A percentile compares a stretch with the other conserved stretches of the same genome.
Conservation (phyloP, 1,284 basidiomycete genomes). For the Inonotus obliquus region DNA sequence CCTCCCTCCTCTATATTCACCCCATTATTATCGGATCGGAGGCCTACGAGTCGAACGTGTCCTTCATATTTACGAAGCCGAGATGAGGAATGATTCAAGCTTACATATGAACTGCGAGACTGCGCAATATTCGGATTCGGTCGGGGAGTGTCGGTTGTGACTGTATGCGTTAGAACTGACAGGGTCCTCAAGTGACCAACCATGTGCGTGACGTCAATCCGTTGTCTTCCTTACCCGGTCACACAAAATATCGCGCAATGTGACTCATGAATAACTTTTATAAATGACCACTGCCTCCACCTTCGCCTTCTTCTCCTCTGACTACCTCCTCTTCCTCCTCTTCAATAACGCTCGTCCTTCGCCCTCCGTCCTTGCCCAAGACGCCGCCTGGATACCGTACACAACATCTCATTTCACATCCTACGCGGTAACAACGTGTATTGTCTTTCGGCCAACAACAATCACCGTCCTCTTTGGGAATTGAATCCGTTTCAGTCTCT, state of each 20-base stretch:
- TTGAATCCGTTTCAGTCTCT: constrained; percentile 9
- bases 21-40: too few species aligned
- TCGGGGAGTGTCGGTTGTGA: background rate
- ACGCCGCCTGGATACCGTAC: background rate
- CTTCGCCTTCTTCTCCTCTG: background rate
- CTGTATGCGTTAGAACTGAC: background rate
- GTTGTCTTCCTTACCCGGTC: background rate
- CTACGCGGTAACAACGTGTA: background rate
- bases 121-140: background rate
- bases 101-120: background rate
- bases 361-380: background rate
- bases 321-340: background rate
- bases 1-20: too few species aligned
- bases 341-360: background rate
- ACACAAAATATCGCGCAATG: background rate
- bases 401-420: background rate
- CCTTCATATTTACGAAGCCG: background rate
- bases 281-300: background rate
- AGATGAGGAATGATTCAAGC: background rate
- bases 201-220: background rate
- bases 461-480: constrained; percentile 8
- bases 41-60: background rate
- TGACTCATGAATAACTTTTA: background rate
- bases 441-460: constrained; percentile 12
- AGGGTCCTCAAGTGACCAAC: background rate